Base-by-base conservation (phyloP, 345 rosid species). In the Turnera subulata region DNA sequence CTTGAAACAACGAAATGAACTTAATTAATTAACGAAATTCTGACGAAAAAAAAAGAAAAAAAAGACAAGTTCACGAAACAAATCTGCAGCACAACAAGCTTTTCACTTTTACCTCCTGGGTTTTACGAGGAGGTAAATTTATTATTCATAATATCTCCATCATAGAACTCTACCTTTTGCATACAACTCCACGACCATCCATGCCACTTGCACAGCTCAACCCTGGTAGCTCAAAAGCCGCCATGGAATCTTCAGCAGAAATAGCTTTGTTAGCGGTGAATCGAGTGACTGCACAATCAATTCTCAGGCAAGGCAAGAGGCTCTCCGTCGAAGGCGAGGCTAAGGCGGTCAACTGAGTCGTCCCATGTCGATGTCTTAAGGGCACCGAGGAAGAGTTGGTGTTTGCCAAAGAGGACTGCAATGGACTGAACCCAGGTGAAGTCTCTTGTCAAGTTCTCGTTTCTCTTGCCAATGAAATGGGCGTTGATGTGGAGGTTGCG, bases 231-330 rank as follows among this genome's bases (percentile, higher is more conserved):
- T 70, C 65, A 6, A 29, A 49, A 58, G 21, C 20, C 44, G 40
- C 64, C 6, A 49, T 23, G 19, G 65, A 29, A 50, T 49, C n/a
- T 23, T 53, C 23, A 15, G 5, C 9, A 2, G 14, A 43, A 20
- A n/a, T 55, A 9, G n/a, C 6, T 40, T 13, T 21, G n/a, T n/a
- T 44, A 19, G 74, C 69, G 17, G 19, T 29, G 25, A 76, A 72
- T 46, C 49, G 33, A 7, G 68, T 64, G 2, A 61, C 76, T 1
- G 49, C 29, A 35, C 87, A 84, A 52, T 82, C 76, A 9, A 87
- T 16, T 17, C 8, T 54, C 37, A 2, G 73, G 77, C 19, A 73
- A 39, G 35, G 19, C 14, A 22, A 73, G 44, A 50, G 66, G 52
- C 25, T 60, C 47, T 5, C 56, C 73, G 44, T 68, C 56, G 19